Evolutionary conservation across 1,284 basidiomycete species (phyloP).

Genomic region (Moesziomyces antarcticus): DNA sequence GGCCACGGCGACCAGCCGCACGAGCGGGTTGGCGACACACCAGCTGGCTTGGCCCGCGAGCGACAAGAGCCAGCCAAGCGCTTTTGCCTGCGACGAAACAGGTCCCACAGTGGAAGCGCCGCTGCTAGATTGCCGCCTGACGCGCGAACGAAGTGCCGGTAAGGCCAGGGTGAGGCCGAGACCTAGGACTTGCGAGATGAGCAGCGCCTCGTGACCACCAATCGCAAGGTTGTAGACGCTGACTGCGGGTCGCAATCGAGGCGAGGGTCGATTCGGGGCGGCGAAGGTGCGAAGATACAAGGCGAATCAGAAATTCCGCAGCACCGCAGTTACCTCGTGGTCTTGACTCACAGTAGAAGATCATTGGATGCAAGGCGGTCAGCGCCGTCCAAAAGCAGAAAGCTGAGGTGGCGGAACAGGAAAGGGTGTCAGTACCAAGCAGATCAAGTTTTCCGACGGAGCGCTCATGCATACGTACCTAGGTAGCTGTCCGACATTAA

Average conservation of each 20-base stretch:
- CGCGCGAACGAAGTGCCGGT: slow-evolving; percentile 30
- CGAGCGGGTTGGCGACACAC: slow-evolving; percentile 33
- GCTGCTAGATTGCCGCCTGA: slow-evolving; percentile 10
- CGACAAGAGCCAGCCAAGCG: slow-evolving; percentile 41
- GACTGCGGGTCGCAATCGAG: slow-evolving; percentile 15
- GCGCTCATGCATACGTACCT: slow-evolving; percentile 18
- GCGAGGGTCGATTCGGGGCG: background rate
- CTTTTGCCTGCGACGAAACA: slow-evolving; percentile 26
- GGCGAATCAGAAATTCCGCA: background rate
- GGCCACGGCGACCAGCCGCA: slow-evolving; percentile 44
- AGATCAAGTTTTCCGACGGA: background rate
- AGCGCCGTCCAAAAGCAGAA: slow-evolving; percentile 88
- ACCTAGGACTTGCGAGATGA: slow-evolving; percentile 55
- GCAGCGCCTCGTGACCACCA: slow-evolving; percentile 58
- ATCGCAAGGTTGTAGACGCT: slow-evolving; percentile 63
- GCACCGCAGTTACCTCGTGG: slow-evolving; percentile 7
- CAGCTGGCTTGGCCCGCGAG: slow-evolving; percentile 48
- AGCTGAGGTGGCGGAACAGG: slow-evolving; percentile 70
- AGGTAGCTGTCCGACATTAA: slow-evolving; percentile 50
- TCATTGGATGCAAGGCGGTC: slow-evolving; percentile 81
- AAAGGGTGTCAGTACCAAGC: background rate
- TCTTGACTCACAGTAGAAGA: slow-evolving; percentile 79
- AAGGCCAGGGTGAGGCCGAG: slow-evolving; percentile 37
- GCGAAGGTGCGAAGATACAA: no score
- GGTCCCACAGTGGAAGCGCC: slow-evolving; percentile 30